Evolutionary conservation across 768 basidiomycete genomes (phyloP), one percentile per base, ranked within the genome.

Genomic region (Collybia mongolica): DNA sequence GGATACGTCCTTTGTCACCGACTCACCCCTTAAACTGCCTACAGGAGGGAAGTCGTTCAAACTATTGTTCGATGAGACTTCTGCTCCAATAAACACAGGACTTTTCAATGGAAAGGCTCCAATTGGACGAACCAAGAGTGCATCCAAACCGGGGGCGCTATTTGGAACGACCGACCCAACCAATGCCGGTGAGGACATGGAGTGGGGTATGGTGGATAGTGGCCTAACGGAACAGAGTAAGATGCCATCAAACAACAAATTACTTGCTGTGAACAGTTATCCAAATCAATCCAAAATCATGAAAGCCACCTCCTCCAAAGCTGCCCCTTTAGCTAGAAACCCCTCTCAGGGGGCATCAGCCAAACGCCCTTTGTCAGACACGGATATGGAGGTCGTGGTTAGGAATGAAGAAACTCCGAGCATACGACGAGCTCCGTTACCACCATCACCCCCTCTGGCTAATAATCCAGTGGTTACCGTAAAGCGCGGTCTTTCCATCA

Each of bases 11-110:
- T 84, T 87, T 60, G 73, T 92, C 4, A 80, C 75, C 26, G 82
- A 90, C 60, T 88, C 90, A 4, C 90, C 90, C 7, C 72, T 83
- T 46, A 91, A 91, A 63, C 71, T 71, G 18, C 74, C 76, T 2
- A 68, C 69, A 20, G 77, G 77, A 39, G 75, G 76, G 45, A 86
- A 80, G 62, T 74, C 75, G 2, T 92, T 90, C 71, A 82, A 79
- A 54, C 65, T 79, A 23, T 67, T 92, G 40, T 92, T 92, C 61
- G 80, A 88, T 22, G 78, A 79, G 46, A 61, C 51, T 38, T 42
- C 53, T 19, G 51, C 54, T 35, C 29, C 58, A 5, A 45, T 36
- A 39, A 36, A 39, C 46, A 54, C 35, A 39, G 35, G 23, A 43
- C 15, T 22, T 3, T 20, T 7, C 19, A 38, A 51, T 14, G 55